These are phyloP conservation scores for Filobasidium uniguttulatum DNA, from an alignment of 1,284 basidiomycete genomes.

Conservation along the genomic window DNA sequence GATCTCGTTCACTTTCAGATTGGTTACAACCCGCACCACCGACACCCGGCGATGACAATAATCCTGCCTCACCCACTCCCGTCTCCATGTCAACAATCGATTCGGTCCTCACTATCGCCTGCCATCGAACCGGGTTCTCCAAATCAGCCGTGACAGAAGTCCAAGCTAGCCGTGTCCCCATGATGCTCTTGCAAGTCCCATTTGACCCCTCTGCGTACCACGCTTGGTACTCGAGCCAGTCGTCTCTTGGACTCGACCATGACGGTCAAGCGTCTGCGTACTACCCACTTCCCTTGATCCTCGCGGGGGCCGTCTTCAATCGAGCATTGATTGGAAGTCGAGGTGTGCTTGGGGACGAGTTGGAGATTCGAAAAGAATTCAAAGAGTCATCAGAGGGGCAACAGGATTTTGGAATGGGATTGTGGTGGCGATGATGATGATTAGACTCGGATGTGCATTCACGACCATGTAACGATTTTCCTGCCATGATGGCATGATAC, in stretches of 20 bases:
- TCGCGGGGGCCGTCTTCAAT: slow-evolving; percentile 47
- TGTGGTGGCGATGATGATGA: slow-evolving; percentile 1
- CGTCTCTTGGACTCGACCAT: no score
- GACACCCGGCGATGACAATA: no score
- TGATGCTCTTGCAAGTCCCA: slow-evolving; percentile 63
- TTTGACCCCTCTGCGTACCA: no score
- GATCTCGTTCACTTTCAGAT: no score
- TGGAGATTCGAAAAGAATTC: slow-evolving; percentile 55
- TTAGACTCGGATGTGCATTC: no score
- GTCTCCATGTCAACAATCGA: slow-evolving; percentile 9
- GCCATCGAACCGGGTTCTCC: slow-evolving; percentile 65
- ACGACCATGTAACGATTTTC: no score
- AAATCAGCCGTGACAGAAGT: slow-evolving; percentile 52
- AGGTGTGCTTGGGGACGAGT: slow-evolving; percentile 46
- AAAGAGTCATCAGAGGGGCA: not conserved
- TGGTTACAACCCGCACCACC: no score
- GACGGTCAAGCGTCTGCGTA: no score
- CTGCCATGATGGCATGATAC: not conserved
- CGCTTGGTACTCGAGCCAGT: no score
- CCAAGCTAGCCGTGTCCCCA: slow-evolving; percentile 55
- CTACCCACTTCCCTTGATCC: slow-evolving; percentile 1
- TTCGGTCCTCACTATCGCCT: slow-evolving; percentile 53
- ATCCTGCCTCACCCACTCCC: no score
- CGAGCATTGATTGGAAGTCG: slow-evolving; percentile 43
- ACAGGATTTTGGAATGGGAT: not conserved